phyloP scores from a whole-genome alignment of 148 eudicot genomes.

The Rhododendron ovatum region DNA sequence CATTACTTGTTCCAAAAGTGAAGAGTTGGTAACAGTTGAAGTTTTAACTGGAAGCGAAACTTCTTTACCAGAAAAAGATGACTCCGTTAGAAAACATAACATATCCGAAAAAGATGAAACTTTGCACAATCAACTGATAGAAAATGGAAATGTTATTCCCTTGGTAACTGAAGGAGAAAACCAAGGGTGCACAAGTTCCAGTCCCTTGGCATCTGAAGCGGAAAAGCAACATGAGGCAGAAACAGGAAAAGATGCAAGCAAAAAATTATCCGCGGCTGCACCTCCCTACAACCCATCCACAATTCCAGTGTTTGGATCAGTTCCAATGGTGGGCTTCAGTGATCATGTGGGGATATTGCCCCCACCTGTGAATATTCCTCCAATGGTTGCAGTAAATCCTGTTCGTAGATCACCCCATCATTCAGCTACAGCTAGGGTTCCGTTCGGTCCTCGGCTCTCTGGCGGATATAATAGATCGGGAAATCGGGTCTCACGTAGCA shows the following conservation, averaged over 20 bases:
- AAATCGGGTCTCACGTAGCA: constrained; percentile 51
- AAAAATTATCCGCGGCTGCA: constrained; percentile 88
- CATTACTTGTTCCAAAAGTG: constrained; percentile 5
- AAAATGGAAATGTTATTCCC: constrained; percentile 8
- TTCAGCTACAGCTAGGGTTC: constrained; percentile 89
- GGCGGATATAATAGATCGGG: constrained; percentile 72
- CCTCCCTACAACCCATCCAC: constrained; percentile 82
- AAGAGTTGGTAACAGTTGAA: constrained; percentile 23
- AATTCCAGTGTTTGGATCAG: constrained; percentile 57
- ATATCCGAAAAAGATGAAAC: constrained; percentile 11
- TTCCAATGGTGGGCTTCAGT: constrained; percentile 49
- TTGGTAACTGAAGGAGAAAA: constrained; percentile 38
- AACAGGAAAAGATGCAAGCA: constrained; percentile 52
- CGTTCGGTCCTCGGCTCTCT: constrained; percentile 87
- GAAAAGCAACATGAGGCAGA: constrained; percentile 53
- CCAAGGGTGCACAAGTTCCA: constrained; percentile 11
- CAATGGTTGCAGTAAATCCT: constrained; percentile 61
- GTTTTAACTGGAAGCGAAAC: constrained; percentile 8
- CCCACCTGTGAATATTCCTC: constrained; percentile 71
- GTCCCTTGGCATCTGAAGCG: constrained; percentile 24
- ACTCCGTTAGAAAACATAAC: constrained; percentile 8
- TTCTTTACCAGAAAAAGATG: constrained; percentile 18
- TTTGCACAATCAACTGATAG: background rate
- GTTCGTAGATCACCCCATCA: constrained; percentile 89
- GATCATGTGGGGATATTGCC: constrained; percentile 82